These are phyloP conservation scores for Schoenoplectus triqueter DNA, from an alignment of 202 grass and related monocot species.

Conservation along the genomic window DNA sequence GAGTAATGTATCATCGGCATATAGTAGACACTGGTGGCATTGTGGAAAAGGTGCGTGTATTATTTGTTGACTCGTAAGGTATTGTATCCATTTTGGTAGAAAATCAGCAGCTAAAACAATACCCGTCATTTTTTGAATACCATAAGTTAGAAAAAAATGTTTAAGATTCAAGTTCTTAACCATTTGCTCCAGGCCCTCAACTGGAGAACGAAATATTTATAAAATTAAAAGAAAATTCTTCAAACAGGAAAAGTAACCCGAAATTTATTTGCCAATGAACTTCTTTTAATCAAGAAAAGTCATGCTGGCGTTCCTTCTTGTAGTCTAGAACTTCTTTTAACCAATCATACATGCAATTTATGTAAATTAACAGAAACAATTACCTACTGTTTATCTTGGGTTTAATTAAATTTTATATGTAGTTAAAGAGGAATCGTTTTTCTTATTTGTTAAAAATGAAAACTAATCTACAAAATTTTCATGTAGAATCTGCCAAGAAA, in stretches of 20 bases:
- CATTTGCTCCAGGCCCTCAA: neutral
- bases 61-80: too few relatives aligned
- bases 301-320: neutral
- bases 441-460: neutral
- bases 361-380: neutral
- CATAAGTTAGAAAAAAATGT: neutral
- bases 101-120: too few relatives aligned
- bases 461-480: neutral
- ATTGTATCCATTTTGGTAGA: too few relatives aligned
- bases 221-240: neutral
- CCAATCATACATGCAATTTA: neutral
- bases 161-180: neutral
- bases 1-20: too few relatives aligned
- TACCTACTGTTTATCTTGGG: neutral
- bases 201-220: neutral
- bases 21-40: too few relatives aligned
- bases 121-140: neutral
- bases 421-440: neutral
- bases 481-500: conserved; percentile 53
- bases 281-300: neutral
- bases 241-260: neutral
- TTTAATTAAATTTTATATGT: neutral
- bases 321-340: neutral
- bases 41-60: too few relatives aligned
- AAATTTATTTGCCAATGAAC: neutral